Evolutionary conservation across 2,329 filamentous ascomycete genomes (phyloP), one percentile per base, ranked within the genome.

Genomic region (Cercospora zeae-maydis): DNA sequence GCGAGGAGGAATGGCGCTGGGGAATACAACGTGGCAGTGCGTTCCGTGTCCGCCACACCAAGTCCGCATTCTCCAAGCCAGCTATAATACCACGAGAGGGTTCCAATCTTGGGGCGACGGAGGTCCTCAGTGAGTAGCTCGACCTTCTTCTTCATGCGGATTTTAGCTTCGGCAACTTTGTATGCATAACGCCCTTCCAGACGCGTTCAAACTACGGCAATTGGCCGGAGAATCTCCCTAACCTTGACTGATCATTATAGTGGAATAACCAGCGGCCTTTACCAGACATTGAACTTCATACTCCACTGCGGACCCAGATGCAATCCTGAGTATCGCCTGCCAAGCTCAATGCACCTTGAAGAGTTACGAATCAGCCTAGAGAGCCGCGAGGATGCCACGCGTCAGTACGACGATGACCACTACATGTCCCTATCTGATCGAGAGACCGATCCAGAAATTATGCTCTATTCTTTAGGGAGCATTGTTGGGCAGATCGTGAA

Each of bases 211-310:
- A 27, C 4, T 47, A 21, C 42, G 9, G 21, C 6, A 21, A 8
- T 24, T 21, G 42, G 13, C 13, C 21, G 13, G 19, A 14, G 21
- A 27, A 8, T 7, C 13, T 11, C 7, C 11, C 21, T 14, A 19
- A 47, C 19, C 13, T 19, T 47, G 42, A 47, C 42, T 10, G 13
- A 47, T 47, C 21, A 45, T 19, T 45, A 4, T 9, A 57, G 54
- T 42, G 56, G 56, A 14, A 66, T 69, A 21, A 63, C 62, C 1
- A 42, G 54, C 19, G 61, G 61, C 10, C 54, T 70, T 34, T 68
- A 64, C 16, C 68, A 70, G 58, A 67, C 63, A 7, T 57, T 68
- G 14, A 68, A 70, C 45, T 60, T 62, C 19, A 47, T 70, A n/a
- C 34, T 70, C 9, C 67, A 70, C 30, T 67, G 64, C 36, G 67